These are phyloP conservation scores for Trichoderma hamatum DNA, from an alignment of 2,329 filamentous ascomycete species.

Conservation along the genomic window DNA sequence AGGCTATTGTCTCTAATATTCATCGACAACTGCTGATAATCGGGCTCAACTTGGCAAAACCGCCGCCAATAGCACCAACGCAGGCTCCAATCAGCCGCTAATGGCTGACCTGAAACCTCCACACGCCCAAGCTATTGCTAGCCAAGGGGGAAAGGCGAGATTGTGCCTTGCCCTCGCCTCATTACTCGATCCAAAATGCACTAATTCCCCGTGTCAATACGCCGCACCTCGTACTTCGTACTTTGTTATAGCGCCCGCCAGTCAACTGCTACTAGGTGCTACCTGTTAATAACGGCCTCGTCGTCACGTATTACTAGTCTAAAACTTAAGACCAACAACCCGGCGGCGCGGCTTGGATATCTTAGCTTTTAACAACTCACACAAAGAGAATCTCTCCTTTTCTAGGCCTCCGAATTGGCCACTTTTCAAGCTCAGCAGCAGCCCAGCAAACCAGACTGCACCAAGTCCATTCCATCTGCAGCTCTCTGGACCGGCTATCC, in stretches of 20 bases:
- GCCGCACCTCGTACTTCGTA: background rate
- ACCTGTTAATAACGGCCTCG: constrained; percentile 7
- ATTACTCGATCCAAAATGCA: constrained; percentile 16
- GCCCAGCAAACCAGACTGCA: background rate
- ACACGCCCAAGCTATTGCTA: constrained; percentile 7
- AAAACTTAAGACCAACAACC: constrained; percentile 16
- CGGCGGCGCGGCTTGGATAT: background rate
- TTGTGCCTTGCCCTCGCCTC: background rate
- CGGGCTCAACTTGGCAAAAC: background rate
- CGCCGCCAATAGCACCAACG: background rate
- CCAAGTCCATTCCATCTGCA: background rate
- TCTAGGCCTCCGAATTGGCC: background rate
- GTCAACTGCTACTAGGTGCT: background rate
- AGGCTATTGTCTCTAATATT: background rate
- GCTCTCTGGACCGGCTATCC: constrained; percentile 7
- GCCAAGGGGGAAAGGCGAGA: constrained; percentile 13
- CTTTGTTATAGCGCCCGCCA: constrained; percentile 23
- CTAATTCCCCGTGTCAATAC: constrained; percentile 16
- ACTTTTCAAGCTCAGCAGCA: background rate
- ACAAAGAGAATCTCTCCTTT: background rate
- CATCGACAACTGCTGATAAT: background rate
- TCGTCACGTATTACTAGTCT: constrained; percentile 9
- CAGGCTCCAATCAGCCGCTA: background rate
- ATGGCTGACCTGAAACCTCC: constrained; percentile 23
- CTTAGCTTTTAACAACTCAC: constrained; percentile 16